These are phyloP conservation scores for Guyanaporus albipodus DNA, from an alignment of 768 basidiomycete species.

Conservation along the genomic window DNA sequence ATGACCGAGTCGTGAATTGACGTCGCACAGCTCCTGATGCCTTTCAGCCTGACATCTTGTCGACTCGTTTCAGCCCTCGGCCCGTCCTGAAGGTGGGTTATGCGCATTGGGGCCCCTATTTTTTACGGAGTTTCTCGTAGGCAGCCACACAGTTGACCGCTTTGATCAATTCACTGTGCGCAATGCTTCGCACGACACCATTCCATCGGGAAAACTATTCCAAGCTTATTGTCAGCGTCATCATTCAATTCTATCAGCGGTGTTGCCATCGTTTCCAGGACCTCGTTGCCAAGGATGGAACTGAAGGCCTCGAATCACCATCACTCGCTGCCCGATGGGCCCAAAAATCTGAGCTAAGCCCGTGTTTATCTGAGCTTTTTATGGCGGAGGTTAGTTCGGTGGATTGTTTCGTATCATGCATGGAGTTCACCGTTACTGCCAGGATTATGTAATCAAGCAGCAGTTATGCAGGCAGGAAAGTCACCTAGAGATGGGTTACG, in stretches of 20 bases:
- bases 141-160: slow-evolving; percentile 83
- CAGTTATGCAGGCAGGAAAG: slow-evolving; percentile 75
- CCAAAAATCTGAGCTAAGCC: slow-evolving; percentile 73
- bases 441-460: slow-evolving; percentile 44
- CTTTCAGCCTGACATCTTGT: slow-evolving; percentile 78
- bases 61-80: slow-evolving; percentile 56
- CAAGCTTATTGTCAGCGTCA: slow-evolving; percentile 87
- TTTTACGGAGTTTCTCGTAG: slow-evolving; percentile 37
- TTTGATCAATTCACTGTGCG: slow-evolving; percentile 85
- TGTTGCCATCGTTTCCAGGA: slow-evolving; percentile 87
- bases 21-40: slow-evolving; percentile 66
- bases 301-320: slow-evolving; percentile 41
- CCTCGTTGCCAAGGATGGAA: slow-evolving; percentile 47
- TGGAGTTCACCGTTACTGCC: neutral
- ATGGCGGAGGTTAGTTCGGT: slow-evolving; percentile 44
- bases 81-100: slow-evolving; percentile 72
- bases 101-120: neutral
- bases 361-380: slow-evolving; percentile 67
- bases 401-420: neutral
- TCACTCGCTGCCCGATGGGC: slow-evolving; percentile 79
- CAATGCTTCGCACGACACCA: slow-evolving; percentile 86
- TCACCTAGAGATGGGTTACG: slow-evolving; percentile 66
- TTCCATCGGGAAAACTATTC: slow-evolving; percentile 96
- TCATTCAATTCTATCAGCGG: slow-evolving; percentile 94
- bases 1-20: neutral